Evolutionary conservation across 192 early-diverging fungal genomes (phyloP).

Genomic region (Pilobolus umbonatus): DNA sequence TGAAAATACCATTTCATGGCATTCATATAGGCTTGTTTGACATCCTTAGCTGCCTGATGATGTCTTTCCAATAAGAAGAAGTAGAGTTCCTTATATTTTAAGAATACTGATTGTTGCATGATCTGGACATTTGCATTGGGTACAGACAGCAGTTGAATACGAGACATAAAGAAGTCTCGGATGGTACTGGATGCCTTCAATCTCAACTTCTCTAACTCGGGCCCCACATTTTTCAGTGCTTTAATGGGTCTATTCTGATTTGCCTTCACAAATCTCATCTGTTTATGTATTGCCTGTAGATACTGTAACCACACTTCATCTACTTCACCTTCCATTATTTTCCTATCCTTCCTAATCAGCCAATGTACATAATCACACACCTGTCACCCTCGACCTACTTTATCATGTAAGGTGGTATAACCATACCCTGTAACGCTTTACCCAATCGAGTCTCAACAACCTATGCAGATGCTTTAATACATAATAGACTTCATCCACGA

Average conservation of each 20-base stretch:
- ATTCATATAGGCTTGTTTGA: conserved; percentile 81
- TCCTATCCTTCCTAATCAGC: conserved; percentile 38
- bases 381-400: too few relatives aligned
- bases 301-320: conserved; percentile 86
- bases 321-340: conserved; percentile 89
- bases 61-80: conserved; percentile 88
- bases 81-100: conserved; percentile 91
- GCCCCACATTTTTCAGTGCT: conserved; percentile 81
- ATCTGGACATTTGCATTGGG: conserved; percentile 93
- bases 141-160: conserved; percentile 81
- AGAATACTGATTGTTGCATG: conserved; percentile 83
- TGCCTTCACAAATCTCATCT: conserved; percentile 76
- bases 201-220: conserved; percentile 88
- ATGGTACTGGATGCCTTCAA: conserved; percentile 81
- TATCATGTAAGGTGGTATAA: conserved; percentile 71
- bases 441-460: conserved; percentile 67
- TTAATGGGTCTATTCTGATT: conserved; percentile 72
- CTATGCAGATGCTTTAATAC: conserved; percentile 24
- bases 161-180: conserved; percentile 80
- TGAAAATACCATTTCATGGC: conserved; percentile 83
- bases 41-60: conserved; percentile 80
- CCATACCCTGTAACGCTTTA: conserved; percentile 77
- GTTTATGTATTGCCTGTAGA: conserved; percentile 81
- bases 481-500: neutral
- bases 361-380: neutral